Evolutionary conservation across 2,329 filamentous ascomycete genomes (phyloP).

Genomic region (Pseudocercospora eumusae): DNA sequence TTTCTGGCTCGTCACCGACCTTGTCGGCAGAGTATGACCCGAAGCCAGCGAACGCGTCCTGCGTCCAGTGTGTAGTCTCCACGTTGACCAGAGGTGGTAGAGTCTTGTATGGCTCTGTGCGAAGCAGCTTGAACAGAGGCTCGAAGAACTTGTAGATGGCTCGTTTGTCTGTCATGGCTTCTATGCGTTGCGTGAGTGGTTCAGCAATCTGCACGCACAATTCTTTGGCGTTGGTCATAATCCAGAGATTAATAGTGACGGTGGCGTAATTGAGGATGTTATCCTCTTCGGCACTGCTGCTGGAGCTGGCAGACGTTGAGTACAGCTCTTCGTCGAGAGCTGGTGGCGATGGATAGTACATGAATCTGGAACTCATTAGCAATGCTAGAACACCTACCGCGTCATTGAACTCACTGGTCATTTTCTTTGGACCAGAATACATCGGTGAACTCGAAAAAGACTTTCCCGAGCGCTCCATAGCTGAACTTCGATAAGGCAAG

Average conservation of each 20-base stretch:
- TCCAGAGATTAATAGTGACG: constrained; percentile 48
- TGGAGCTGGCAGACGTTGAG: constrained; percentile 30
- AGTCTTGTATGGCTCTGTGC: constrained; percentile 49
- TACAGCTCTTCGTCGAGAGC: constrained; percentile 32
- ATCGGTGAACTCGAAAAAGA: constrained; percentile 49
- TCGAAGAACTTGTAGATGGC: constrained; percentile 48
- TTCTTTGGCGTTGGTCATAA: constrained; percentile 48
- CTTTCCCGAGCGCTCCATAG: constrained; percentile 48
- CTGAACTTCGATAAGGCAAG: constrained; percentile 43
- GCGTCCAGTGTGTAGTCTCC: constrained; percentile 50
- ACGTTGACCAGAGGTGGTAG: constrained; percentile 44
- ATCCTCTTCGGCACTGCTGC: constrained; percentile 36
- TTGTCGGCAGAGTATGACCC: constrained; percentile 50
- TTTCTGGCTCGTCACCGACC: constrained; percentile 46
- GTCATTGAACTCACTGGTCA: constrained; percentile 38
- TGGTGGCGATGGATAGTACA: constrained; percentile 47
- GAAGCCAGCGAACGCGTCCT: constrained; percentile 48
- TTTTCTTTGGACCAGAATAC: constrained; percentile 51
- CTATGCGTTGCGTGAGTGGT: constrained; percentile 49
- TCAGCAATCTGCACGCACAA: constrained; percentile 49
- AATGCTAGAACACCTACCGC: not conserved
- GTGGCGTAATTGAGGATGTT: constrained; percentile 49
- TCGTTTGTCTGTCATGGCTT: constrained; percentile 45
- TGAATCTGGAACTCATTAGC: constrained; percentile 33
- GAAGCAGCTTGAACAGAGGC: constrained; percentile 48